Percentiles rank a stretch among this genome's conserved stretches.
phyloP scores from a whole-genome alignment of 768 basidiomycete genomes.

The Boletus tomentosulus region DNA sequence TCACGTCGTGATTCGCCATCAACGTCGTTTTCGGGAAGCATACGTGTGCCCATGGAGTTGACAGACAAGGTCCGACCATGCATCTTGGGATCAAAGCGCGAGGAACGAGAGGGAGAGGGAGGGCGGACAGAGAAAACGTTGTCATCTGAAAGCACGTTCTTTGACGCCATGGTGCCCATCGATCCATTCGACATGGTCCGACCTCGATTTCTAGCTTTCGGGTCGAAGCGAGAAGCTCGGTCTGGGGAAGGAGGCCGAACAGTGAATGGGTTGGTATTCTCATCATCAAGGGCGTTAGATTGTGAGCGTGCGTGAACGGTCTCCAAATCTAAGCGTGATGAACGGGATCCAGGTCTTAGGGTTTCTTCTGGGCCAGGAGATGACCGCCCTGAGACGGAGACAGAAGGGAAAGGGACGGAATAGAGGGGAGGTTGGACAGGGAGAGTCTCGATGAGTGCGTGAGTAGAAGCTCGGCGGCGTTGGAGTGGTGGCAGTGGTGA shows the following conservation, averaged over 20 bases:
- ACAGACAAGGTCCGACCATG: constrained; percentile 60
- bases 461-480: constrained; percentile 49
- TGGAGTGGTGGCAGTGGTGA: constrained; percentile 37
- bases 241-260: constrained; percentile 36
- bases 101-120: constrained; percentile 55
- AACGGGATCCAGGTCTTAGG: constrained; percentile 33
- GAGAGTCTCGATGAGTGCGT: constrained; percentile 44
- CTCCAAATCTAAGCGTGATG: constrained; percentile 31
- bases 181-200: constrained; percentile 46
- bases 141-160: constrained; percentile 37
- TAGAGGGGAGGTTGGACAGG: constrained; percentile 39
- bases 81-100: constrained; percentile 81
- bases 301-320: constrained; percentile 40
- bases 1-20: constrained; percentile 37
- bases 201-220: constrained; percentile 31
- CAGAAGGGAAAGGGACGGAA: constrained; percentile 63
- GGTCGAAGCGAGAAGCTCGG: constrained; percentile 42
- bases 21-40: constrained; percentile 54
- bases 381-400: constrained; percentile 43
- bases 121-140: constrained; percentile 70
- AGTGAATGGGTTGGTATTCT: constrained; percentile 32
- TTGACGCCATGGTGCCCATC: constrained; percentile 36
- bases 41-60: constrained; percentile 61
- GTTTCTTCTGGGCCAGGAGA: constrained; percentile 44
- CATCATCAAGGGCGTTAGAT: constrained; percentile 40